These are phyloP conservation scores for Dactylellina parvicollis DNA, from an alignment of 2,329 filamentous ascomycete species.

Conservation along the genomic window DNA sequence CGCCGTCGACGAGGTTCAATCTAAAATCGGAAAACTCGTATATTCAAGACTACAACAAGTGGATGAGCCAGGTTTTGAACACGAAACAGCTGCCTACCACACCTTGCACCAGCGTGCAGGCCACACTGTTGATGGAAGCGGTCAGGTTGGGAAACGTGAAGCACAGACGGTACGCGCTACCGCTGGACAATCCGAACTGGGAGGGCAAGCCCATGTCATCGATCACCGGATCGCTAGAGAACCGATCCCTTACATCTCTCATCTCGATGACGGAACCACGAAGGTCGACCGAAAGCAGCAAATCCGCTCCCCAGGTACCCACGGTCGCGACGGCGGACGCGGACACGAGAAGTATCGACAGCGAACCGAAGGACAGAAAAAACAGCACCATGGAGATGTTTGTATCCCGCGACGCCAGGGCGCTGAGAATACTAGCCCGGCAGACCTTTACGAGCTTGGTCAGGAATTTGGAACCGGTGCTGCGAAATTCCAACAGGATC, in stretches of 20 bases:
- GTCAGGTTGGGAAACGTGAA: constrained; percentile 72
- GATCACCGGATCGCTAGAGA: constrained; percentile 37
- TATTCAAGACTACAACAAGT: constrained; percentile 82
- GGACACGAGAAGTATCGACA: constrained; percentile 47
- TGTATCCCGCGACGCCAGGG: constrained; percentile 56
- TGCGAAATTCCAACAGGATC: constrained; percentile 84
- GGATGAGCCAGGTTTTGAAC: constrained; percentile 81
- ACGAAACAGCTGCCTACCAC: constrained; percentile 74
- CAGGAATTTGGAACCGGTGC: constrained; percentile 79
- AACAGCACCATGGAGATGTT: constrained; percentile 31
- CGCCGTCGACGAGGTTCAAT: constrained; percentile 78
- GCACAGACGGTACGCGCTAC: constrained; percentile 75
- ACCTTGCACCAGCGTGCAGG: constrained; percentile 79
- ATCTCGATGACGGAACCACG: constrained; percentile 26
- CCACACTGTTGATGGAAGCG: constrained; percentile 85
- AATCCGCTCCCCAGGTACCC: constrained; percentile 31
- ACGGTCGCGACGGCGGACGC: neutral
- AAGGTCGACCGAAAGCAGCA: constrained; percentile 38
- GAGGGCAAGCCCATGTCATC: constrained; percentile 46
- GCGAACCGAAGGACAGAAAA: constrained; percentile 46
- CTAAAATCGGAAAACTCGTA: constrained; percentile 78
- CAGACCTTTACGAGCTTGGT: constrained; percentile 60
- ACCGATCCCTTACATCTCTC: constrained; percentile 43
- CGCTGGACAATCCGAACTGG: constrained; percentile 58
- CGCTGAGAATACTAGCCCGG: constrained; percentile 57